Evolutionary conservation across 768 basidiomycete genomes (phyloP), one percentile per base, ranked within the genome.

Genomic region (Guyanaporus albipodus): DNA sequence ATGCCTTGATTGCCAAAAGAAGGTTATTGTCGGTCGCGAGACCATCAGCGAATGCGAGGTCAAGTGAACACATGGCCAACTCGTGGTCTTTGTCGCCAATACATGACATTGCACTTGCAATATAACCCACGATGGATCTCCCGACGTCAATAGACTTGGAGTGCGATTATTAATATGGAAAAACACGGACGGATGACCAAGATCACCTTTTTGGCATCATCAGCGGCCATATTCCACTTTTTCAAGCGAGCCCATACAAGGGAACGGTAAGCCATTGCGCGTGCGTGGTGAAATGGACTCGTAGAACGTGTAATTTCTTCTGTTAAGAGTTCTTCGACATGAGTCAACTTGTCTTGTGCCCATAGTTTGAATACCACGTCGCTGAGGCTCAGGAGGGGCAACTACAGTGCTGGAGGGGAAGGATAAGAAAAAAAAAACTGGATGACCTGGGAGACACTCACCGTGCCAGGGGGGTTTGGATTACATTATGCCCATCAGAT

Each of bases 1-100:
- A 15, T 18, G 45, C 56, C 52, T 55, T 58, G 22, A 57, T 41
- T 0, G 50, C 24, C 14, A 57, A 33, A 6, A 58, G 39, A 38
- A 54, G 29, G 4, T 24, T 33, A 12, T 19, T 47, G n/a, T 57
- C 56, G 6, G 8, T 8, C 8, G 32, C 2, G 10, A 19, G 23
- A 10, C 26, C 18, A 0, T 48, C 22, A 4, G 7, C 23, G 18
- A 57, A 48, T 3, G 40, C 41, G 11, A 54, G 52, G 27, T 57
- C 52, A 21, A 57, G 50, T 11, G n/a, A 6, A 15, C 37, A 22
- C 22, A 44, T 37, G 6, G 27, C 56, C 5, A 18, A 32, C 3
- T 54, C 48, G 1, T 33, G 6, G 3, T 54, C 42, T 7, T 22
- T 6, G 7, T 31, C 18, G 10, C 29, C 22, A 4, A 44, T 24